Base-by-base conservation (phyloP, 1,284 basidiomycete species). In the Sanguinoderma infundibulare region DNA sequence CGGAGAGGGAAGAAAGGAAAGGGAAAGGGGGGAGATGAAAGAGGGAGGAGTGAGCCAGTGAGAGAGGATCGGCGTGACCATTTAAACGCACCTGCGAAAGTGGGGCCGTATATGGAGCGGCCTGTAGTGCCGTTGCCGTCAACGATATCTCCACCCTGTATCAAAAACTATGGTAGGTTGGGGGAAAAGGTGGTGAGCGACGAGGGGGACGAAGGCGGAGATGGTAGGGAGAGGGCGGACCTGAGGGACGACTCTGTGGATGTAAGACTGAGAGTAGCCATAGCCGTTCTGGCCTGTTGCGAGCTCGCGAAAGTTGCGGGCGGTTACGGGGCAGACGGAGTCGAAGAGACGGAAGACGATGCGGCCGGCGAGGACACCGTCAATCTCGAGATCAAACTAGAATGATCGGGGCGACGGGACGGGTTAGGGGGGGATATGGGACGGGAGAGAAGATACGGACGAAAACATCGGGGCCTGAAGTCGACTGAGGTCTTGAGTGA, bases 271-370 rank as follows among this genome's bases (percentile, higher is more conserved):
- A 58, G 75, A 65, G 72, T 90, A 91, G 28, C 89, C 87, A 58
- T 75, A 88, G 15, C 87, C 86, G 28, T 91, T 76, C 75, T 90
- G 78, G 24, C 92, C 91, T 0, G 92, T 92, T 67, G 91, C 92
- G 26, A 98, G 87, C 71, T 95, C 92, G 58, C 96, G 90, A 80
- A 98, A 98, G 81, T 99, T 98, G 61, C 79, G 84, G 0, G 92
- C 81, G 0, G 96, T 98, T 71, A 79, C 83, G 20, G 90, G 90
- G n/a, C 89, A 86, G 40, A 81, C 77, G 0, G 83, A 73, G 77
- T 92, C 90, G 72, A 84, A 98, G 34, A 98, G 86, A 75, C 89
- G 89, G 81, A 98, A 95, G 62, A 89, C 84, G 75, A 98, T 90
- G 57, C 91, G 85, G 0, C 93, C 94, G 1, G 81, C 74, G 0